Evolutionary conservation across 169 alveolate genomes (phyloP).

Genomic region (Eimeria praecox): DNA sequence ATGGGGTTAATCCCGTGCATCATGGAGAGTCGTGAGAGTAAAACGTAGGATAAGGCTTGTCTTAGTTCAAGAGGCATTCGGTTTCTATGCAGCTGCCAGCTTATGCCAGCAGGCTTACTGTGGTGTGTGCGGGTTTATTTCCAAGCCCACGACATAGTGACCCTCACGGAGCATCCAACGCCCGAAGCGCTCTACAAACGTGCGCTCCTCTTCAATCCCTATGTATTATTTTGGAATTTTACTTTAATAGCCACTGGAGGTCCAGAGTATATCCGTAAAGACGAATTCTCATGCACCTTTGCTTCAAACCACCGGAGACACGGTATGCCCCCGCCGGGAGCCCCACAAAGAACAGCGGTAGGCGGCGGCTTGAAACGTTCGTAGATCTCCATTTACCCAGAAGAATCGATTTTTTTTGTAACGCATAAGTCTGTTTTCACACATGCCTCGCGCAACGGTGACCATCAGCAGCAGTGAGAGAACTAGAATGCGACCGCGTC

Average conservation of each 20-base stretch:
- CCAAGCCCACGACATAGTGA: slow-evolving; percentile 6
- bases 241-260: neutral
- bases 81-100: neutral
- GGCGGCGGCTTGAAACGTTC: neutral
- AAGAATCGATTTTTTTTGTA: neutral
- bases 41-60: neutral
- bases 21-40: neutral
- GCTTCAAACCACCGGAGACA: slow-evolving; percentile 4
- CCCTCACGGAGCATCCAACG: neutral
- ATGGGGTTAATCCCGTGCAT: neutral
- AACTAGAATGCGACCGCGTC: neutral
- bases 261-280: neutral
- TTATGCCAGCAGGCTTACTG: neutral
- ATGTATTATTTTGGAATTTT: neutral
- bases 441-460: neutral
- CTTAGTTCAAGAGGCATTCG: neutral
- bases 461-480: neutral
- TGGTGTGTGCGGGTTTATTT: neutral
- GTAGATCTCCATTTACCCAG: neutral
- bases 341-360: slow-evolving; percentile 8
- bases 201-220: neutral
- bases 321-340: neutral
- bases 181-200: neutral
- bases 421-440: neutral
- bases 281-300: neutral